Evolutionary conservation across 2,329 filamentous ascomycete genomes (phyloP), one percentile per base, ranked within the genome.

Genomic region (Fusarium paranaense): DNA sequence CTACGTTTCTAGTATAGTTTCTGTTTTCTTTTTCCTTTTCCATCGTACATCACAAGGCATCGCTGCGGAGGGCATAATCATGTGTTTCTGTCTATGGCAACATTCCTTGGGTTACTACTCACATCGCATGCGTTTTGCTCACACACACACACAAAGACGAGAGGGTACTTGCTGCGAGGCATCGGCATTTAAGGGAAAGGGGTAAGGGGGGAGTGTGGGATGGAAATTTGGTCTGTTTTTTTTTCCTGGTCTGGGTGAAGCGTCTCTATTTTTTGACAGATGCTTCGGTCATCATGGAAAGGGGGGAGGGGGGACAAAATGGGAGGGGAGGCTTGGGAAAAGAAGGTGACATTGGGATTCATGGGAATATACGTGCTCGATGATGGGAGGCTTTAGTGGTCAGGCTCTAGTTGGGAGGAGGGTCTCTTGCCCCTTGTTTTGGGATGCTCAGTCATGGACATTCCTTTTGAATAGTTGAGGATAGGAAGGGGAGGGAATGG

Each of bases 81-180:
- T 47, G 61, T 27, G n/a, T 30, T 18, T 25, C 25, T 47, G 16
- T 50, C 10, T 50, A 72, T 35, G 45, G 70, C 30, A 64, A 22
- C 71, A 66, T 60, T 74, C 59, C 38, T 70, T 73, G 52, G 45
- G 13, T 58, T 52, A 33, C 9, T 20, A 71, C 69, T 45, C 45
- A 64, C 71, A 42, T 59, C n/a, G 67, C 47, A 62, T 70, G 65
- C 66, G 61, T 60, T 50, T 70, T 65, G 52, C 50, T 25, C 66
- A 57, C 62, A 64, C 14, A 72, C 66, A 57, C 71, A 47, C 71
- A 72, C 67, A 67, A 72, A 78, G 75, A 77, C 54, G 65, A 69
- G 69, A 71, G 47, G 69, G 50, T 66, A 71, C 66, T 62, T 78
- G 77, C 77, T 78, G 77, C 77, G 66, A 79, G 76, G 77, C 77